Conservation (phyloP, 345 rosid genomes). For the Eutrema japonicum region DNA sequence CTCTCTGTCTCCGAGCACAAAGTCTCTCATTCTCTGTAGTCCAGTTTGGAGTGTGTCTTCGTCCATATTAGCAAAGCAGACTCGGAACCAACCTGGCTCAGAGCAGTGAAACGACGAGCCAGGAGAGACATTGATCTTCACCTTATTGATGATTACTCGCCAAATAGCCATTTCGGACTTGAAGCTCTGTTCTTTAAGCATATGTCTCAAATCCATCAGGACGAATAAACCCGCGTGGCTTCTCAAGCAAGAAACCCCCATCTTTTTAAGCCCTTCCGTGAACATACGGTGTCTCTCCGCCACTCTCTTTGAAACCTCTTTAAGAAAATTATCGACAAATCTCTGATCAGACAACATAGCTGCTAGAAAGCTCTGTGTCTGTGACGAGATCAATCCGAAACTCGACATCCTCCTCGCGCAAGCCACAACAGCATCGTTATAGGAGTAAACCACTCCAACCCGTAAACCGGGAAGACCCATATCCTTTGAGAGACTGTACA, state of each 20-base stretch:
- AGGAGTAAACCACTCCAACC: slow-evolving; percentile 61
- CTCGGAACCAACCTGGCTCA: slow-evolving; percentile 48
- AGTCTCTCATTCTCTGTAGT: slow-evolving; percentile 33
- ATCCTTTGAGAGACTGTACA: slow-evolving; percentile 63
- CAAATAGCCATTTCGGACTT: slow-evolving; percentile 38
- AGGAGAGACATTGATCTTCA: slow-evolving; percentile 44
- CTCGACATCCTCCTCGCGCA: slow-evolving; percentile 65
- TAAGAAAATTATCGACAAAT: slow-evolving; percentile 35
- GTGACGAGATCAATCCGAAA: slow-evolving; percentile 61
- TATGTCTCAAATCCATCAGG: slow-evolving; percentile 31
- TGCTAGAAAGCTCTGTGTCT: slow-evolving; percentile 57
- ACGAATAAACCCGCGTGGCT: slow-evolving; percentile 42
- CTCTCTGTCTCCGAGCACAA: slow-evolving; percentile 23
- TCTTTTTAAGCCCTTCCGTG: slow-evolving; percentile 36
- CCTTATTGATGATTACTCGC: slow-evolving; percentile 33
- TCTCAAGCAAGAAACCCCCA: slow-evolving; percentile 41
- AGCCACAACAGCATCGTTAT: slow-evolving; percentile 52
- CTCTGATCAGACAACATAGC: slow-evolving; percentile 37
- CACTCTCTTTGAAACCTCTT: slow-evolving; percentile 32
- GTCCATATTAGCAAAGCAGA: slow-evolving; percentile 46
- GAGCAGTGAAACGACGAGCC: slow-evolving; percentile 45
- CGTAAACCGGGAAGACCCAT: slow-evolving; percentile 65
- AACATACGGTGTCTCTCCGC: slow-evolving; percentile 33
- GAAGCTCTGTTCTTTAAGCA: slow-evolving; percentile 31
- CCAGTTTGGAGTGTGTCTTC: slow-evolving; percentile 39